Conservation (phyloP, 2,329 filamentous ascomycete genomes). For the Aschersonia sp. region DNA sequence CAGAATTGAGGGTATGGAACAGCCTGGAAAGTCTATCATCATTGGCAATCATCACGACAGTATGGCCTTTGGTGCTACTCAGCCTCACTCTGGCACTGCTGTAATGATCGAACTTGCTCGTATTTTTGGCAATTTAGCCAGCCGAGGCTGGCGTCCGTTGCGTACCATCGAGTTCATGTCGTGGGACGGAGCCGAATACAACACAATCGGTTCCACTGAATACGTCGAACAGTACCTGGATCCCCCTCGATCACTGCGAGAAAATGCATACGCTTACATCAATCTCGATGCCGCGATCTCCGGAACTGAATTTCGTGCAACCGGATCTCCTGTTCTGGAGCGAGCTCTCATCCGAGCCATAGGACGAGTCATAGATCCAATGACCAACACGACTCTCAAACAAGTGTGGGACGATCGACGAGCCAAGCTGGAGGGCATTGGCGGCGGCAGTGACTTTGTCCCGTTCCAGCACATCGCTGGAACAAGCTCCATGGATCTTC, state of each 20-base stretch:
- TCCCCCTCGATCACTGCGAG: slow-evolving; percentile 35
- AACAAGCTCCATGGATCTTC: slow-evolving; percentile 73
- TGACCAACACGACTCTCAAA: slow-evolving; percentile 55
- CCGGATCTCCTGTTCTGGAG: slow-evolving; percentile 69
- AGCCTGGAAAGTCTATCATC: slow-evolving; percentile 69
- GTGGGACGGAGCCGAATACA: slow-evolving; percentile 92
- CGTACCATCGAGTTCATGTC: slow-evolving; percentile 95
- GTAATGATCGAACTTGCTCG: slow-evolving; percentile 81
- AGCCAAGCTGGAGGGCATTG: slow-evolving; percentile 51
- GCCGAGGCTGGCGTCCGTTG: slow-evolving; percentile 74
- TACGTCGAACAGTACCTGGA: slow-evolving; percentile 80
- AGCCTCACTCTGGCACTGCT: slow-evolving; percentile 79
- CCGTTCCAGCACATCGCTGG: slow-evolving; percentile 88
- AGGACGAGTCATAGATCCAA: slow-evolving; percentile 59
- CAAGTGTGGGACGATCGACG: slow-evolving; percentile 60
- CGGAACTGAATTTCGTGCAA: slow-evolving; percentile 60
- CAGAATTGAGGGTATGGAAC: slow-evolving; percentile 70
- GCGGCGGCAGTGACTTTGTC: slow-evolving; percentile 68
- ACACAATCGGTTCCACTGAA: slow-evolving; percentile 86
- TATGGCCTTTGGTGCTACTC: slow-evolving; percentile 77
- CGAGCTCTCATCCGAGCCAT: slow-evolving; percentile 60
- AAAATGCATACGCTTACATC: slow-evolving; percentile 71
- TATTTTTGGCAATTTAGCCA: slow-evolving; percentile 65
- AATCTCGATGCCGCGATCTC: slow-evolving; percentile 79
- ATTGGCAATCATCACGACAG: slow-evolving; percentile 89